A percentile compares a stretch with the other conserved stretches of the same genome.
Evolutionary conservation across 768 basidiomycete genomes (phyloP).

Genomic region (Naematelia encephala): DNA sequence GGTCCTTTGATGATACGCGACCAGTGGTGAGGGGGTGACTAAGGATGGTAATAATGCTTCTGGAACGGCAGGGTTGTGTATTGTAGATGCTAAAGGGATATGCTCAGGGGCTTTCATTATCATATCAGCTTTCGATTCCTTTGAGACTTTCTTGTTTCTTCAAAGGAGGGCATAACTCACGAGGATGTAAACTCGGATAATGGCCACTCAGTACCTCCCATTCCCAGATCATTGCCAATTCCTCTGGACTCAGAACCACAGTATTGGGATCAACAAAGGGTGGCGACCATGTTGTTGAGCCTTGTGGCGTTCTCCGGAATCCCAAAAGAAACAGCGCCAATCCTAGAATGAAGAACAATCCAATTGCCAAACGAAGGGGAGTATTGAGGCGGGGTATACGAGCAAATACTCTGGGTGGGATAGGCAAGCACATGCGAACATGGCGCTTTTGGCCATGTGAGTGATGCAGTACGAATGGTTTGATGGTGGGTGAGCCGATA

Average conservation of each 20-base stretch:
- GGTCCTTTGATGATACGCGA: conserved; percentile 39
- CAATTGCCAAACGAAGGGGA: conserved; percentile 23
- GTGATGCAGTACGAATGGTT: conserved; percentile 3
- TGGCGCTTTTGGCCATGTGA: conserved; percentile 14
- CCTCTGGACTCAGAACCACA: conserved; percentile 54
- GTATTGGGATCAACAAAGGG: conserved; percentile 51
- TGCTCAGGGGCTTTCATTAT: conserved; percentile 39
- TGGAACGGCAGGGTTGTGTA: conserved; percentile 49
- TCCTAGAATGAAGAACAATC: conserved; percentile 19
- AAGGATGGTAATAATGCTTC: conserved; percentile 30
- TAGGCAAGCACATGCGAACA: conserved; percentile 44
- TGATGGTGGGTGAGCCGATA: conserved; percentile 10
- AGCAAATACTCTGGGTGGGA: conserved; percentile 39
- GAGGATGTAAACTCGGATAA: conserved; percentile 75
- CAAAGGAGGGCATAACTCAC: conserved; percentile 56
- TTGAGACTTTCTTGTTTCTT: background rate
- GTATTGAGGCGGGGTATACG: conserved; percentile 28
- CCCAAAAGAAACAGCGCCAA: conserved; percentile 34
- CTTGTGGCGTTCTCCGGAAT: conserved; percentile 29
- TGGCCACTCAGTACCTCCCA: conserved; percentile 95
- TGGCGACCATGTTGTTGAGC: conserved; percentile 36
- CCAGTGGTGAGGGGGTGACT: conserved; percentile 21
- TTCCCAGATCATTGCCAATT: conserved; percentile 85
- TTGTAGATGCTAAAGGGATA: conserved; percentile 32
- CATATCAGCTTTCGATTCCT: background rate